These are phyloP conservation scores for Serendipita vermifera DNA, from an alignment of 768 basidiomycete species.

Conservation along the genomic window DNA sequence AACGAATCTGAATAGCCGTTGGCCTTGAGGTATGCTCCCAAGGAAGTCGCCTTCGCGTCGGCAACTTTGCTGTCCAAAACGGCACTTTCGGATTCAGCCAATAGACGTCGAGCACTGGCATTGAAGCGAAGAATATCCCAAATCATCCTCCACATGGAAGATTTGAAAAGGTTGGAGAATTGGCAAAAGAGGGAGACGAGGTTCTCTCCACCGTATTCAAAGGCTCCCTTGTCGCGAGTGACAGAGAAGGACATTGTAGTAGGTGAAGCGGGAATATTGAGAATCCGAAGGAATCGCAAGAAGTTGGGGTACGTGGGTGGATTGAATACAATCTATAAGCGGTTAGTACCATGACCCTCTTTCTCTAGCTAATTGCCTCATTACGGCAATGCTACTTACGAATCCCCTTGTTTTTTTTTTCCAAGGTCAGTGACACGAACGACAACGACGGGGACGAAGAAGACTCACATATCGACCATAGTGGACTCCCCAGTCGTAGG, in stretches of 20 bases:
- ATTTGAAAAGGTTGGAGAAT: slow-evolving; percentile 22
- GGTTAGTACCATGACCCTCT: not conserved
- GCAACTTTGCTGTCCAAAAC: slow-evolving; percentile 17
- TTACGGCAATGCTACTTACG: too few species aligned
- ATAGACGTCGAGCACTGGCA: slow-evolving; percentile 18
- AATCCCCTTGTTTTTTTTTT: too few species aligned
- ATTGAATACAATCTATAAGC: slow-evolving; percentile 25
- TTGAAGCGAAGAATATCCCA: slow-evolving; percentile 25
- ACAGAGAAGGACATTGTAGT: slow-evolving; percentile 27
- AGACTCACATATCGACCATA: slow-evolving; percentile 25
- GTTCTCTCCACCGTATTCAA: slow-evolving; percentile 28
- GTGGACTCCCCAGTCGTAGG: slow-evolving; percentile 11
- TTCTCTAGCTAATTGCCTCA: too few species aligned
- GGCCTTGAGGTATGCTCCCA: slow-evolving; percentile 23
- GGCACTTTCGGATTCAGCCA: slow-evolving; percentile 17
- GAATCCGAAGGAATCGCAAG: slow-evolving; percentile 23
- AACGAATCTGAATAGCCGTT: slow-evolving; percentile 26
- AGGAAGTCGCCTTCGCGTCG: slow-evolving; percentile 19
- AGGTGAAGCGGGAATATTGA: slow-evolving; percentile 17
- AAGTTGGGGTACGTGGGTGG: slow-evolving; percentile 29
- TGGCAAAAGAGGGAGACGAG: slow-evolving; percentile 24
- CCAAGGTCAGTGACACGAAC: too few species aligned
- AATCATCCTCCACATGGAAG: slow-evolving; percentile 26
- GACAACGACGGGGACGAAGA: not conserved
- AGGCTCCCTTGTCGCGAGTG: slow-evolving; percentile 23